A percentile compares a stretch with the other conserved stretches of the same genome.
phyloP scores from a whole-genome alignment of 2,329 filamentous ascomycete species.

The Scytalidium sp. region DNA sequence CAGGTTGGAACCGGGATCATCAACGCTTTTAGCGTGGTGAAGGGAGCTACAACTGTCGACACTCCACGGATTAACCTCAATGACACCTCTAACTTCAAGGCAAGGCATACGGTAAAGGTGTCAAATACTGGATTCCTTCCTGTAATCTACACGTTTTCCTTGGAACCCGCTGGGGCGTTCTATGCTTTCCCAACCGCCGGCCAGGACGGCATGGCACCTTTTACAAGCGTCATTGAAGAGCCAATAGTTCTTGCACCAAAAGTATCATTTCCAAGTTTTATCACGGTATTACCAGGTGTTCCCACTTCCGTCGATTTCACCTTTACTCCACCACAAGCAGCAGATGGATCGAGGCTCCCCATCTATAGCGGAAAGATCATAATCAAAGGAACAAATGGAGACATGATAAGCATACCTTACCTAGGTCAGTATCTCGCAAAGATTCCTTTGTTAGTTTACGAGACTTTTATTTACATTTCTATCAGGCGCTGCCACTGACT shows the following conservation, averaged over 20 bases:
- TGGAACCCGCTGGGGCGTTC: neutral
- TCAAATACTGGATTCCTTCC: constrained; percentile 3
- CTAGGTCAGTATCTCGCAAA: neutral
- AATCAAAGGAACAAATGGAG: constrained; percentile 38
- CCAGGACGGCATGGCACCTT: neutral
- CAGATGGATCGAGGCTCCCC: constrained; percentile 34
- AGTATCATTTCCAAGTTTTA: neutral
- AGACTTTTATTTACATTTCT: too few relatives aligned
- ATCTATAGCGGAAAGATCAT: constrained; percentile 47
- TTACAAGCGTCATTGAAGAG: neutral
- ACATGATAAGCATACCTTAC: constrained; percentile 35
- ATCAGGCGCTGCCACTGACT: neutral
- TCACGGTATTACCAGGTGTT: neutral
- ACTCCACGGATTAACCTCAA: constrained; percentile 2
- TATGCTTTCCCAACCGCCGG: neutral
- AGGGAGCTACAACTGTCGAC: neutral
- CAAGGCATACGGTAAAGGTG: constrained; percentile 1
- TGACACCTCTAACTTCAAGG: constrained; percentile 6
- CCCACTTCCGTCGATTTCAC: neutral
- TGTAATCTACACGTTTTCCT: constrained; percentile 1
- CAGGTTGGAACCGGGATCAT: neutral
- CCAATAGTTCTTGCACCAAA: neutral
- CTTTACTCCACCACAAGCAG: neutral
- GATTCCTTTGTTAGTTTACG: neutral
- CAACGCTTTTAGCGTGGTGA: neutral